A percentile compares a stretch with the other conserved stretches of the same genome.
Conservation (phyloP, 2,329 filamentous ascomycete species). For the Xylariomycetidae sp. region DNA sequence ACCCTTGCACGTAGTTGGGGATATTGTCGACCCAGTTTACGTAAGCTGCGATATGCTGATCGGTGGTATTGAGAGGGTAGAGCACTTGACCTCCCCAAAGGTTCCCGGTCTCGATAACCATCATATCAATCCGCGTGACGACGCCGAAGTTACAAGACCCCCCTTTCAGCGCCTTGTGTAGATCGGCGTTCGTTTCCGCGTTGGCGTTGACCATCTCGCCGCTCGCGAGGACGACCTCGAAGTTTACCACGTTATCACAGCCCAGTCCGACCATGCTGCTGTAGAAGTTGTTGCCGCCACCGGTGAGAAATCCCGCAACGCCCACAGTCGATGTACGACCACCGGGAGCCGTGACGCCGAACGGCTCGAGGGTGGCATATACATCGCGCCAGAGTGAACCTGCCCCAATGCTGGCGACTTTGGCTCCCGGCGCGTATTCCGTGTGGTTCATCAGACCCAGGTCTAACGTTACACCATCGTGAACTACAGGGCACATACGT, state of each 20-base stretch:
- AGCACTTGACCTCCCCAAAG: conserved; percentile 14
- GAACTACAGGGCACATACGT: background rate
- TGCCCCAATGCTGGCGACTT: conserved; percentile 25
- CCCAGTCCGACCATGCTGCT: conserved; percentile 33
- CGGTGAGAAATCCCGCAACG: conserved; percentile 21
- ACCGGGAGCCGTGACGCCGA: conserved; percentile 16
- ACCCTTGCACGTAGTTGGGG: conserved; percentile 7
- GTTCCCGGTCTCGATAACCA: no score
- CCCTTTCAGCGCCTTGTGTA: conserved; percentile 40
- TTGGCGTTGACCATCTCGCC: conserved; percentile 37
- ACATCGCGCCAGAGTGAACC: conserved; percentile 18
- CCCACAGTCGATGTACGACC: conserved; percentile 20
- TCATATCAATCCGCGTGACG: conserved; percentile 26
- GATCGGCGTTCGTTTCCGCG: conserved; percentile 29
- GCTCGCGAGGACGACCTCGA: conserved; percentile 37
- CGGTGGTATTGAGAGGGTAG: conserved; percentile 4
- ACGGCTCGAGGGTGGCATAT: conserved; percentile 14
- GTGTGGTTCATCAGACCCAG: conserved; percentile 24
- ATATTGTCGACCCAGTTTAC: conserved; percentile 10
- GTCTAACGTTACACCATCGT: background rate
- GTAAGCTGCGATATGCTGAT: conserved; percentile 10
- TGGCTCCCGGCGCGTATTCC: conserved; percentile 19
- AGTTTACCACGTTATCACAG: conserved; percentile 40
- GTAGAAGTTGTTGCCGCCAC: conserved; percentile 20
- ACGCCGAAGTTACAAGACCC: conserved; percentile 41